Percentiles rank a stretch among this genome's conserved stretches.
These are phyloP conservation scores for Alternaria infectoria DNA, from an alignment of 2,329 filamentous ascomycete genomes.

Conservation along the genomic window DNA sequence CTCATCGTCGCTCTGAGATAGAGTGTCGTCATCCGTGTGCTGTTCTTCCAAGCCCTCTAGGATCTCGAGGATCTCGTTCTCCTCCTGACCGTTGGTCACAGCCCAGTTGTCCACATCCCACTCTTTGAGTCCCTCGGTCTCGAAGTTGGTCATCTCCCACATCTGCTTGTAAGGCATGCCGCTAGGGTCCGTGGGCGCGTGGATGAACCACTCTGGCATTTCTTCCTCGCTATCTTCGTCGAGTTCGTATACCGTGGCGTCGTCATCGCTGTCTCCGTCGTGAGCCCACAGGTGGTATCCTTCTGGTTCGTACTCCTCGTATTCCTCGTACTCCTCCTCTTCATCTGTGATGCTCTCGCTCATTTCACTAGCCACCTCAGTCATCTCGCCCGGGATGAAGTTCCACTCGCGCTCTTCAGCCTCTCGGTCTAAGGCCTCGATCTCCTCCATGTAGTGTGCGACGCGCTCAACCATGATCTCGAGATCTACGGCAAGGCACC, in stretches of 20 bases:
- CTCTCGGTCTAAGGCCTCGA: background rate
- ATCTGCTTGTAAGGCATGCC: background rate
- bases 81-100: background rate
- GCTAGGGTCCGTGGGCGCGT: background rate
- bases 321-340: background rate
- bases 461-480: background rate
- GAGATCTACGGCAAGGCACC: background rate
- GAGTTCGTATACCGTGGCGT: background rate
- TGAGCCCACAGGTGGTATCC: background rate
- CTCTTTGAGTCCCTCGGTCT: background rate
- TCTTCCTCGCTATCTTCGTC: background rate
- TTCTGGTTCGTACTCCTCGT: background rate
- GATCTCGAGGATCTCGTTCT: background rate
- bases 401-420: background rate
- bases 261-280: background rate
- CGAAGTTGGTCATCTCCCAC: background rate
- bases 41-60: background rate
- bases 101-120: background rate
- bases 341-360: background rate
- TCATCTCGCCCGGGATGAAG: background rate
- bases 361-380: background rate
- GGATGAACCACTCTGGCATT: background rate
- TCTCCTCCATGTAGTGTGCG: background rate
- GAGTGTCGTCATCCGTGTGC: background rate
- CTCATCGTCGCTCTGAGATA: background rate